Conservation (phyloP, 495 filamentous ascomycete genomes). For the Aspergillus affinis region DNA sequence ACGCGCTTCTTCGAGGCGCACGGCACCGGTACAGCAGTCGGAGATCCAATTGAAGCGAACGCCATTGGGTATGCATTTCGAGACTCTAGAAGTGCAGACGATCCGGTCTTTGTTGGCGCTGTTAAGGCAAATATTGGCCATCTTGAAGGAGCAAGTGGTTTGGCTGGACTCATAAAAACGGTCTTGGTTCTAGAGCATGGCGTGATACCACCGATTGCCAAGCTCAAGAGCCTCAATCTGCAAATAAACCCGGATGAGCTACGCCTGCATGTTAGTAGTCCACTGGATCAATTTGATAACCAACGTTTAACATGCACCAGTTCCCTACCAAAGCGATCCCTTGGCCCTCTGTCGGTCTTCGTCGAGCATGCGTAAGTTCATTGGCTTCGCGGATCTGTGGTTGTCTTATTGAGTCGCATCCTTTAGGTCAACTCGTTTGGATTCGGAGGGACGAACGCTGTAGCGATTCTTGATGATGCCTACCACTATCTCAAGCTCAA, state of each 20-base stretch:
- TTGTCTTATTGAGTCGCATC: too few relatives aligned
- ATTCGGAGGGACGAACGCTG: constrained; percentile 31
- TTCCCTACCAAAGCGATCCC: not conserved
- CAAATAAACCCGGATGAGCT: too few relatives aligned
- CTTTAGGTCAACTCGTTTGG: constrained; percentile 21
- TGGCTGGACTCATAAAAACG: constrained; percentile 36
- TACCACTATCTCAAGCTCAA: not conserved
- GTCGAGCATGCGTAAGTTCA: constrained; percentile 21
- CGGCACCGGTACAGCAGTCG: constrained; percentile 46
- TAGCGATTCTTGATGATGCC: constrained; percentile 28
- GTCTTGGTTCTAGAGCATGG: constrained; percentile 33
- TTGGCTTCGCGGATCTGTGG: too few relatives aligned
- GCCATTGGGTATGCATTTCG: constrained; percentile 29
- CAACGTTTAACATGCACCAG: not conserved
- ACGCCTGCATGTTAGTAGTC: too few relatives aligned
- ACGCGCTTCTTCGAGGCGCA: constrained; percentile 53
- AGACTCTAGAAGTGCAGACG: constrained; percentile 12
- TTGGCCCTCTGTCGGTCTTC: constrained; percentile 17
- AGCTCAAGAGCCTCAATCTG: not conserved
- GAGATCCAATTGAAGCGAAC: constrained; percentile 47
- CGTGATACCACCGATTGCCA: not conserved
- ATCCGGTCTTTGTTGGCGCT: constrained; percentile 26
- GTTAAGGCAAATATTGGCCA: constrained; percentile 34
- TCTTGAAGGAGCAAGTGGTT: not conserved
- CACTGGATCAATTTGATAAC: too few relatives aligned